Conservation (phyloP, 768 basidiomycete genomes). For the Russula sp. region DNA sequence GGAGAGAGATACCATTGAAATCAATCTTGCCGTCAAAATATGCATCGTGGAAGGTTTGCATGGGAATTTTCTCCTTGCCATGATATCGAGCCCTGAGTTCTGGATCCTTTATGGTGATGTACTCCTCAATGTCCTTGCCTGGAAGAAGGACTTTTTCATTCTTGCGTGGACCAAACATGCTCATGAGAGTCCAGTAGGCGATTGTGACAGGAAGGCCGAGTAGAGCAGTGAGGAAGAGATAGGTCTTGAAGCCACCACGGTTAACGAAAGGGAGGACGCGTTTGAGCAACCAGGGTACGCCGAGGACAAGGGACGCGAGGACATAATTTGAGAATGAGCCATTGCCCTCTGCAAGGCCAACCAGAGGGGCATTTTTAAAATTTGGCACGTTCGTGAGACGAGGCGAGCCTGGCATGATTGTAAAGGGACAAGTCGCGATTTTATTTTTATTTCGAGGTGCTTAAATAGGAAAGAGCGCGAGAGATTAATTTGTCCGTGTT, state of each 20-base stretch:
- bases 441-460: not conserved
- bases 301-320: constrained; percentile 67
- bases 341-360: constrained; percentile 80
- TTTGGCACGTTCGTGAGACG: constrained; percentile 58
- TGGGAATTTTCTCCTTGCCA: constrained; percentile 88
- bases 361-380: constrained; percentile 79
- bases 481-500: constrained; percentile 2
- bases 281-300: constrained; percentile 81
- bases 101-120: constrained; percentile 83
- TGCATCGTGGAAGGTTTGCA: constrained; percentile 96
- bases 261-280: constrained; percentile 73
- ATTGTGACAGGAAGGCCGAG: constrained; percentile 71
- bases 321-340: constrained; percentile 77
- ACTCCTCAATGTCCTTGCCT: constrained; percentile 78
- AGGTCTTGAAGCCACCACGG: constrained; percentile 79
- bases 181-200: constrained; percentile 86
- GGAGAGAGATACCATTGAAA: constrained; percentile 66
- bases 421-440: not conserved
- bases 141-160: constrained; percentile 85
- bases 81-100: constrained; percentile 74
- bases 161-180: constrained; percentile 68
- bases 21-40: constrained; percentile 96
- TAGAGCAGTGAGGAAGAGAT: constrained; percentile 69
- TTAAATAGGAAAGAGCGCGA: not conserved
- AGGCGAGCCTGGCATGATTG: constrained; percentile 11